These are phyloP conservation scores for Phyllosticta ampelicida DNA, from an alignment of 2,329 filamentous ascomycete species.

Conservation along the genomic window DNA sequence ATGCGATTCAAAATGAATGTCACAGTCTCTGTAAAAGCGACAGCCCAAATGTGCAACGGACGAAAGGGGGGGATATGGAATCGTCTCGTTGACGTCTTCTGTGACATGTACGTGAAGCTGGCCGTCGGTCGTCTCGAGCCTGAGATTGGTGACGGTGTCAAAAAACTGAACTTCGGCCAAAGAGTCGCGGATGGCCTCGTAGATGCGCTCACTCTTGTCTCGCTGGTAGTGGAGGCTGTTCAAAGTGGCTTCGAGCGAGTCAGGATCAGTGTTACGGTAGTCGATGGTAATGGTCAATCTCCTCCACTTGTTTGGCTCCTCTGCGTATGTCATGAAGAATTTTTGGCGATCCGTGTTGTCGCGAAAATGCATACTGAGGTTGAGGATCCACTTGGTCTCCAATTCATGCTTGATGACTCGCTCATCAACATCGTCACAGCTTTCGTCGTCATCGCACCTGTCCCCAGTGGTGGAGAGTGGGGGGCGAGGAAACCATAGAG, in stretches of 20 bases:
- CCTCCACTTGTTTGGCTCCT: conserved; percentile 67
- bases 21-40: conserved; percentile 54
- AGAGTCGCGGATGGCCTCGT: conserved; percentile 41
- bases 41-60: conserved; percentile 60
- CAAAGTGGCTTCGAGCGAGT: conserved; percentile 79
- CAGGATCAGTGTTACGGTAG: conserved; percentile 68
- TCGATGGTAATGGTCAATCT: conserved; percentile 89
- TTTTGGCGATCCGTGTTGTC: conserved; percentile 91
- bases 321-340: conserved; percentile 92
- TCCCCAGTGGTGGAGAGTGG: conserved; percentile 20
- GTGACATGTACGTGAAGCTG: conserved; percentile 92
- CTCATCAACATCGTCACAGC: conserved; percentile 38
- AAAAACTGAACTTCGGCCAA: conserved; percentile 93
- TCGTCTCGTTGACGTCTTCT: conserved; percentile 94
- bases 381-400: conserved; percentile 86
- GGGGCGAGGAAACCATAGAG: background rate
- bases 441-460: conserved; percentile 22
- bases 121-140: conserved; percentile 78
- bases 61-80: conserved; percentile 65
- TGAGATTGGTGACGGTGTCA: conserved; percentile 89
- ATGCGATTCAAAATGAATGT: conserved; percentile 79
- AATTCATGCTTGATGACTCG: conserved; percentile 66
- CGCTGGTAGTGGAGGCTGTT: conserved; percentile 69
- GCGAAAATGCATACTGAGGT: conserved; percentile 95
- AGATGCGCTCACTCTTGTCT: conserved; percentile 49